phyloP scores from a whole-genome alignment of 2,329 filamentous ascomycete species.

The Fusarium abutilonis region DNA sequence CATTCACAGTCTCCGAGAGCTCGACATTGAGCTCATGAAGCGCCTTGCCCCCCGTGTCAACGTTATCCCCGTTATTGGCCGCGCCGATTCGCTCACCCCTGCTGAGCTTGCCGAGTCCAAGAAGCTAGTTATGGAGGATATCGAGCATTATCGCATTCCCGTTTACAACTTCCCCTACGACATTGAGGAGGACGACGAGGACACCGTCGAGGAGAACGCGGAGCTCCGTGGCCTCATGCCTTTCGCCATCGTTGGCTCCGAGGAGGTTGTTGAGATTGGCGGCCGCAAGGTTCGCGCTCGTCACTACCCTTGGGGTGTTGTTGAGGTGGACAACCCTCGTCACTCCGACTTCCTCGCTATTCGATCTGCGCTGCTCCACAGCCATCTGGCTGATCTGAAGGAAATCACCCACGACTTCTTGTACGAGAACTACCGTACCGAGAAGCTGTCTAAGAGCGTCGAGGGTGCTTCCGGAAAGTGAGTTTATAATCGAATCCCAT shows the following conservation, averaged over 20 bases:
- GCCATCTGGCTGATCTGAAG: slow-evolving; percentile 97
- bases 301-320: slow-evolving; percentile 99
- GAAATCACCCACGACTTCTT: slow-evolving; percentile 99
- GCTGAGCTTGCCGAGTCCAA: slow-evolving; percentile 98
- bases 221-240: slow-evolving; percentile 98
- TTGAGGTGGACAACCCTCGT: slow-evolving; percentile 98
- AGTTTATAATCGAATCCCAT: slow-evolving; percentile 54
- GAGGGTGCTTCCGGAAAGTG: slow-evolving; percentile 90
- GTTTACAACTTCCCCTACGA: slow-evolving; percentile 99
- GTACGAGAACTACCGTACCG: slow-evolving; percentile 99
- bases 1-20: slow-evolving; percentile 83
- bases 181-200: slow-evolving; percentile 98
- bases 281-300: slow-evolving; percentile 91
- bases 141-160: slow-evolving; percentile 98
- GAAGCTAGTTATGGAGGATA: slow-evolving; percentile 99
- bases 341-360: slow-evolving; percentile 99
- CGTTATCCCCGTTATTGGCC: slow-evolving; percentile 98
- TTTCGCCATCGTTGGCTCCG: slow-evolving; percentile 97
- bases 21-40: slow-evolving; percentile 99
- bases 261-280: slow-evolving; percentile 93
- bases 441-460: slow-evolving; percentile 99
- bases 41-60: slow-evolving; percentile 97
- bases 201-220: slow-evolving; percentile 98
- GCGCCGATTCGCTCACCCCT: slow-evolving; percentile 96
- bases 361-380: slow-evolving; percentile 94